These are phyloP conservation scores for Stephanodiscus triporus DNA, from an alignment of 108 stramenopile species.

Conservation along the genomic window DNA sequence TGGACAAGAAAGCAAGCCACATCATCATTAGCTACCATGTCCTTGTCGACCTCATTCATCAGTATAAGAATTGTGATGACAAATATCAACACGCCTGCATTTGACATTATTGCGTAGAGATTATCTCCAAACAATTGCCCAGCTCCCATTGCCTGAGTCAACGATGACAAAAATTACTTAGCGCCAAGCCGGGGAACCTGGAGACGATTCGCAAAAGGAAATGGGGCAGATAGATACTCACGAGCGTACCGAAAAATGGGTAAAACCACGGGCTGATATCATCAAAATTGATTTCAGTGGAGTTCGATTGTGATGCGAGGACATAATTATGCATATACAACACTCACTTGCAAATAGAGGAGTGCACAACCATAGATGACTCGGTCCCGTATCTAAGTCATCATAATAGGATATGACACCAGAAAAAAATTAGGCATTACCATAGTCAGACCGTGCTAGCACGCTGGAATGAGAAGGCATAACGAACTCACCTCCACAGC, in stretches of 20 bases:
- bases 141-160: slow-evolving; percentile 20
- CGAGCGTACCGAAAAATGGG: slow-evolving; percentile 44
- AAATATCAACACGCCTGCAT: slow-evolving; percentile 45
- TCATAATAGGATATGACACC: slow-evolving; percentile 1
- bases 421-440: too few species aligned
- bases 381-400: slow-evolving; percentile 46
- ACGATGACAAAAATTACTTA: background rate
- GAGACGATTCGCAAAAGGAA: background rate
- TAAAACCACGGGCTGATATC: slow-evolving; percentile 48
- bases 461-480: background rate
- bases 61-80: slow-evolving; percentile 40
- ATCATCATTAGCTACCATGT: slow-evolving; percentile 46
- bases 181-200: background rate
- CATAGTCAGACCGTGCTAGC: background rate
- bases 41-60: slow-evolving; percentile 60
- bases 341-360: slow-evolving; percentile 38
- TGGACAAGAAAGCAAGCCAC: slow-evolving; percentile 47
- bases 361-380: slow-evolving; percentile 58
- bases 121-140: slow-evolving; percentile 44
- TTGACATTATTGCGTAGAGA: slow-evolving; percentile 45
- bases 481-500: slow-evolving; percentile 46
- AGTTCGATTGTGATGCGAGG: background rate
- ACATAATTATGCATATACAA: background rate
- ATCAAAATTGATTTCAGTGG: slow-evolving; percentile 3
- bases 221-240: background rate